phyloP scores from a whole-genome alignment of 2,329 filamentous ascomycete species.

The Cytospora mali region DNA sequence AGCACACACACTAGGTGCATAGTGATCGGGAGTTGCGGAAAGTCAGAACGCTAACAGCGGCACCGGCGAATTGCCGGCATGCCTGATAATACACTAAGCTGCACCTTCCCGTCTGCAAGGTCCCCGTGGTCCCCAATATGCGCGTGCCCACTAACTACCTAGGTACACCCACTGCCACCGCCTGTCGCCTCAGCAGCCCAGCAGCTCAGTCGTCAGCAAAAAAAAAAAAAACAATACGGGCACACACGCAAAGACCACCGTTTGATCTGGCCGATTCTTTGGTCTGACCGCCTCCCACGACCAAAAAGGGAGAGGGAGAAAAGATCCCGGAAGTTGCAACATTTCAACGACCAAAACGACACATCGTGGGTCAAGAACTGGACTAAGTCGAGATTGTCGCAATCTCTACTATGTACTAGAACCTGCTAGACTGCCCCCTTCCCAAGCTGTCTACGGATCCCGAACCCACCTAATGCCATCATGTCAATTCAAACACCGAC shows the following conservation, averaged over 20 bases:
- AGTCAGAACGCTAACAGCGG: background rate
- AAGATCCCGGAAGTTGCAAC: too few relatives aligned
- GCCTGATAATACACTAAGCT: background rate
- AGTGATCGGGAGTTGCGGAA: background rate
- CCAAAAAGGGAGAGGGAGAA: too few relatives aligned
- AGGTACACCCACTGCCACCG: too few relatives aligned
- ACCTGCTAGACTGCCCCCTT: background rate
- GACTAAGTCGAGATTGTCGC: background rate
- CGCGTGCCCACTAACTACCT: too few relatives aligned
- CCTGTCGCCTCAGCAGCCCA: too few relatives aligned
- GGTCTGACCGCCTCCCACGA: too few relatives aligned
- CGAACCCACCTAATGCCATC: background rate
- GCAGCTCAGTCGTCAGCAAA: too few relatives aligned
- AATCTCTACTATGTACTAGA: background rate
- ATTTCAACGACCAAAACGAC: background rate
- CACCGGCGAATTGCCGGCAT: background rate
- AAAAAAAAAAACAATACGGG: too few relatives aligned
- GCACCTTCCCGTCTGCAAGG: background rate
- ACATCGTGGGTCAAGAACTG: background rate
- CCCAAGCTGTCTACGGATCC: background rate
- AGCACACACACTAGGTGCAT: background rate
- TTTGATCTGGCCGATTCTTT: too few relatives aligned
- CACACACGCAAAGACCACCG: too few relatives aligned
- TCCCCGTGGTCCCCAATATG: too few relatives aligned
- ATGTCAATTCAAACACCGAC: background rate